A percentile compares a stretch with the other conserved stretches of the same genome.
These are phyloP conservation scores for Fraxinus angustifolia DNA, from an alignment of 305 asterid genomes.

Conservation along the genomic window DNA sequence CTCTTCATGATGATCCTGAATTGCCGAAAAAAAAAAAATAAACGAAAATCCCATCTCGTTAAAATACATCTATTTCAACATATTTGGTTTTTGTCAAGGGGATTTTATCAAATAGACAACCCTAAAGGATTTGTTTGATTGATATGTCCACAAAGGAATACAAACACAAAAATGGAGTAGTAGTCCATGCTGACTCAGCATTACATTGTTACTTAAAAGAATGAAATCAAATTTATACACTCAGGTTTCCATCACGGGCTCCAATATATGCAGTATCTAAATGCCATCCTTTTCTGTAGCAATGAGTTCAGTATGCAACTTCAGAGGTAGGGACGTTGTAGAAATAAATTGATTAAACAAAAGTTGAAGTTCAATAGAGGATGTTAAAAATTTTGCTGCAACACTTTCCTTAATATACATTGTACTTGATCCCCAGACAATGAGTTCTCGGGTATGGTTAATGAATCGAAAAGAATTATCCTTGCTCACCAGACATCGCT, in stretches of 20 bases:
- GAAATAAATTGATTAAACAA: not conserved
- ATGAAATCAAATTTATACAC: not conserved
- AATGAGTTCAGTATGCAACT: not conserved
- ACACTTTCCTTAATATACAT: not conserved
- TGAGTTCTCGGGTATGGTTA: not conserved
- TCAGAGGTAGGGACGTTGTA: not conserved
- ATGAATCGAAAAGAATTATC: too few species aligned
- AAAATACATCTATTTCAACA: constrained; percentile 15
- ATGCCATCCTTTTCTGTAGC: not conserved
- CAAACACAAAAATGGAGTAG: not conserved
- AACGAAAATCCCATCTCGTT: constrained; percentile 7
- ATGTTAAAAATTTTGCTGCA: not conserved
- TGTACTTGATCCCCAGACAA: not conserved
- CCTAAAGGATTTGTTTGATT: not conserved
- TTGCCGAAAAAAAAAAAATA: not conserved
- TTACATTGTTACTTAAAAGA: not conserved
- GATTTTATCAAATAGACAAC: not conserved
- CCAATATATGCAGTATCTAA: not conserved
- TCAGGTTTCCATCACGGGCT: not conserved
- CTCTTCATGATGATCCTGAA: constrained; percentile 32
- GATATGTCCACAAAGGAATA: not conserved
- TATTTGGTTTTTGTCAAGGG: not conserved
- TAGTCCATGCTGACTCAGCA: not conserved
- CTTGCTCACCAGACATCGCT: not conserved
- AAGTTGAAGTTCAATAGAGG: not conserved